Evolutionary conservation across 108 stramenopile genomes (phyloP), one percentile per base, ranked within the genome.

Genomic region (Nannochloropsis salina): DNA sequence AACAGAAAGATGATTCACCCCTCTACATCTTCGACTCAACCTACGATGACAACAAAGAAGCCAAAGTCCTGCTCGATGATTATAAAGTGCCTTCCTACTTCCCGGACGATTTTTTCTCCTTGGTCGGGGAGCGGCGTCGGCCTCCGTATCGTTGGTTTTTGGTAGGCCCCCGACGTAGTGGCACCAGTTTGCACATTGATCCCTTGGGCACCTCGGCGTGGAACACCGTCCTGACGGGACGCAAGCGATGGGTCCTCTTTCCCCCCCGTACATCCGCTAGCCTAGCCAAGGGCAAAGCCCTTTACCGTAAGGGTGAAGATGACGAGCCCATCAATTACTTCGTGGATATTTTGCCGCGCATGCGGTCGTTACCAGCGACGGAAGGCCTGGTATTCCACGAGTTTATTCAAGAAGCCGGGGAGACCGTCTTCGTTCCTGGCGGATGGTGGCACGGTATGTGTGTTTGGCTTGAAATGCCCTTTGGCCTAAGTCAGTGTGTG

Each of bases 311-410:
- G 10, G 91, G 91, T 22, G 97, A 99, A 88, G 99, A 99, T 88
- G 99, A 99, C 90, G 99, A 99, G 91, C 96, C 99, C 8, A 91
- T 98, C 83, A 96, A 98, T 86, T 98, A 96, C 89, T 98, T 98
- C 86, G 94, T 93, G 44, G 93, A 93, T 45, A 94, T 96, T 83
- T 88, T 98, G 61, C 95, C 95, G 8, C 90, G 96, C 43, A 96
- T 98, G 89, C 95, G 96, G 84, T 90, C 92, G 61, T 74, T 74
- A n/a, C 61, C 61, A n/a, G 61, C 61, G 61, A 41, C 92, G 92
- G 91, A 82, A 95, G 94, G 79, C 95, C 43, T 61, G 80, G 80
- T 47, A 45, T 84, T 88, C 10, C 45, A 93, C 87, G 97, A 98
- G 91, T 98, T 97, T 90, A 96, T 98, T 0, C 99, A 99, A 88